Evolutionary conservation across 2,329 filamentous ascomycete genomes (phyloP), one percentile per base, ranked within the genome.

Genomic region (Claviceps africana): DNA sequence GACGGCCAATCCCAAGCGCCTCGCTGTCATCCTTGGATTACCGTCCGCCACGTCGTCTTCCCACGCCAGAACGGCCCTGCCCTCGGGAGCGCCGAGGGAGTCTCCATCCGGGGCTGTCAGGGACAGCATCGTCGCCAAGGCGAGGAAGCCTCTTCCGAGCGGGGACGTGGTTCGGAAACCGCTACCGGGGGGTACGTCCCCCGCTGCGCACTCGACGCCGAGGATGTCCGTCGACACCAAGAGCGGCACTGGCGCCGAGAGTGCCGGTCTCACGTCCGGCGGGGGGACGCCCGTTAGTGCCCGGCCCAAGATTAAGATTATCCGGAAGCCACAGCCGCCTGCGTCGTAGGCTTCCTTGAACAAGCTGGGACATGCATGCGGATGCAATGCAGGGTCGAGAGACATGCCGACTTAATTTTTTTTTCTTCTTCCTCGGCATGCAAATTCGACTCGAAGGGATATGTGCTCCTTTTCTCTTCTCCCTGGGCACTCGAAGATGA

Each of bases 221-320:
- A 67, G 65, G 52, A 51, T 61, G 9, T 60, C 61, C 0, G 52
- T 62, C 37, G 62, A 59, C 47, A 50, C 56, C 1, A 55, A 59
- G 37, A 56, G 56, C 3, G 55, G 46, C 30, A 54, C 57, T 19
- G 62, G 61, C 47, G 54, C 57, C 22, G 54, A 56, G 21, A 62
- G 11, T 15, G 19, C 4, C 7, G 8, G 28, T 19, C 1, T 58
- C 50, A 58, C 60, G n/a, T 54, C 58, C 3, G 15, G 42, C 19
- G 53, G 58, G 11, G 54, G 53, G 6, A 62, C 61, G 5, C 62
- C 63, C 2, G 54, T 56, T 19, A 57, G 56, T 47, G 59, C 60
- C 22, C 58, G 65, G 28, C 63, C 64, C 2, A 69, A 69, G 56
- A 69, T 69, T 25, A 69, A 69, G 47, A 64, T 69, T 43, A 62